Conservation (phyloP, 177 flowering plant species). For the Tripterygium wilfordii region DNA sequence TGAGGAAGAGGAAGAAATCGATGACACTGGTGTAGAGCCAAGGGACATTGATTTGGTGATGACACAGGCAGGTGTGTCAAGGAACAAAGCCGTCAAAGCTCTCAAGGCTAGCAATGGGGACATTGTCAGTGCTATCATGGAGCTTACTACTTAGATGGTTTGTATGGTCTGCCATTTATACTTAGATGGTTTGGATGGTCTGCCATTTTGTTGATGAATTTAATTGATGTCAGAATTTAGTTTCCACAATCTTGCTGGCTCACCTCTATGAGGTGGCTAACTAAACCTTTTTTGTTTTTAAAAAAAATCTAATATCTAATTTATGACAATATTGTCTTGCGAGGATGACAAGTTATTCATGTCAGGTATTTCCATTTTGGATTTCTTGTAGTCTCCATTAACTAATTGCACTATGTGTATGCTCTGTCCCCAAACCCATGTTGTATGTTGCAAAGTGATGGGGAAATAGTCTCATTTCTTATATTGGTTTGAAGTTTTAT, state of each 20-base stretch:
- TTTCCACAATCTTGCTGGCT: not conserved
- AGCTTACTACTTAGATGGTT: conserved; percentile 41
- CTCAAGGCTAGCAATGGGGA: conserved; percentile 57
- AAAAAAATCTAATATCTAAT: too few relatives aligned
- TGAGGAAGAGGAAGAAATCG: conserved; percentile 68
- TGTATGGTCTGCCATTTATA: not conserved
- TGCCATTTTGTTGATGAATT: not conserved
- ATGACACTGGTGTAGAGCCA: conserved; percentile 63
- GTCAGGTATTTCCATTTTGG: too few relatives aligned
- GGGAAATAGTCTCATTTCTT: too few relatives aligned
- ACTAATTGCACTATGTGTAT: too few relatives aligned
- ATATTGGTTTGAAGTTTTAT: too few relatives aligned
- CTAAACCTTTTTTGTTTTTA: too few relatives aligned
- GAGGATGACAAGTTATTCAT: too few relatives aligned
- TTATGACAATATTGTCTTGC: too few relatives aligned
- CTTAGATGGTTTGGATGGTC: too few relatives aligned
- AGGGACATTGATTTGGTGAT: conserved; percentile 66
- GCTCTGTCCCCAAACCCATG: too few relatives aligned
- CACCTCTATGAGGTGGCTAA: not conserved
- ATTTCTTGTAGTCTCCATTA: too few relatives aligned
- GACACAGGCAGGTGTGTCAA: conserved; percentile 75
- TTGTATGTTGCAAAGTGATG: too few relatives aligned
- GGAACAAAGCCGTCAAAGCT: conserved; percentile 60
- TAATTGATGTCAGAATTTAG: conserved; percentile 1
- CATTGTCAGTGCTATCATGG: conserved; percentile 71